Percentiles rank a stretch among this genome's conserved stretches.
Conservation (phyloP, 495 filamentous ascomycete species). For the Parathielavia hyrcaniae region DNA sequence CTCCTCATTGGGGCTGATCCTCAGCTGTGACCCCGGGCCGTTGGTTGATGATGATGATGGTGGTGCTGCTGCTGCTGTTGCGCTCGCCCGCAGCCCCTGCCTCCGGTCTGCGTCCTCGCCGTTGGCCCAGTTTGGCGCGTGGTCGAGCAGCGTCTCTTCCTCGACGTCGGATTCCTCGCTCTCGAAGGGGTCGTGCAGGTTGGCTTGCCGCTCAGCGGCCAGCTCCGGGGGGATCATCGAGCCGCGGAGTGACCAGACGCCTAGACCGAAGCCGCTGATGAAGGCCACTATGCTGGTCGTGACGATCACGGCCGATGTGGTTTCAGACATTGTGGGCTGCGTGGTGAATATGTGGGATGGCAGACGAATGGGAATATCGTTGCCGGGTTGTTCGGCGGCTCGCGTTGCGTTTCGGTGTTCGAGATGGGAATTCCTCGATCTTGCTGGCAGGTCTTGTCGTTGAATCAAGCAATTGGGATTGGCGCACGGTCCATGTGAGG, state of each 20-base stretch:
- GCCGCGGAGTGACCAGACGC: slow-evolving; percentile 46
- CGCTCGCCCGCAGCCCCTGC: slow-evolving; percentile 40
- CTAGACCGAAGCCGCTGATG: slow-evolving; percentile 55
- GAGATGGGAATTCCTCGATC: background rate
- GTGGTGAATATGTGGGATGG: background rate
- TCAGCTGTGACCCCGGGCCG: slow-evolving; percentile 19
- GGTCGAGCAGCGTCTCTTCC: slow-evolving; percentile 48
- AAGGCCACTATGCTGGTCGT: slow-evolving; percentile 59
- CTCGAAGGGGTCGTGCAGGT: slow-evolving; percentile 40
- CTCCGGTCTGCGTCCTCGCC: slow-evolving; percentile 43
- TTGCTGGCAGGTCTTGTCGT: too few species aligned
- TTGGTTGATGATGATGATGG: background rate
- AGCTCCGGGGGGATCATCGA: slow-evolving; percentile 45
- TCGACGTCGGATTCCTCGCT: slow-evolving; percentile 49
- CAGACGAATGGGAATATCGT: background rate
- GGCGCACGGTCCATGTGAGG: too few species aligned
- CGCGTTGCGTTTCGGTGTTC: background rate
- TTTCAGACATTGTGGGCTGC: slow-evolving; percentile 4
- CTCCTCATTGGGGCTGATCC: slow-evolving; percentile 58
- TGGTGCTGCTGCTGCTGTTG: slow-evolving; percentile 15
- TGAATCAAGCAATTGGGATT: too few species aligned
- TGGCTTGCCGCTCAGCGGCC: slow-evolving; percentile 29
- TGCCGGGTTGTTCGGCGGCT: too few species aligned
- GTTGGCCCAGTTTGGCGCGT: slow-evolving; percentile 55
- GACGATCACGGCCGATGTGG: slow-evolving; percentile 39